A percentile compares a stretch with the other conserved stretches of the same genome.
Conservation (phyloP, 768 basidiomycete genomes). For the Bullera alba region DNA sequence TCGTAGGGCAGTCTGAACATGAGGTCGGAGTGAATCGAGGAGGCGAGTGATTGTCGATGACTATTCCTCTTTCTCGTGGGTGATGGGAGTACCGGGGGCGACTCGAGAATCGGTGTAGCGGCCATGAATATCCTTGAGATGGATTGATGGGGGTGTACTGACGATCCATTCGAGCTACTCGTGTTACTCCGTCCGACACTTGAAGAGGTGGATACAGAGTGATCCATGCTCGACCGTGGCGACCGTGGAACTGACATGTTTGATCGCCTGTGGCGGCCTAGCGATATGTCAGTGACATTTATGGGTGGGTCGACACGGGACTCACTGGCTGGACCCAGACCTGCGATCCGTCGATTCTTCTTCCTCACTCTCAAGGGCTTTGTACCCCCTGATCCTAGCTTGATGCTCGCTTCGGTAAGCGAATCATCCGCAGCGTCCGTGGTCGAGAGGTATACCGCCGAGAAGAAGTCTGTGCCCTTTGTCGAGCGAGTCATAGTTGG, state of each 20-base stretch:
- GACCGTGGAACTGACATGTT: constrained; percentile 19
- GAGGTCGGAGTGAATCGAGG: too few species aligned
- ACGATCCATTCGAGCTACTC: constrained; percentile 8
- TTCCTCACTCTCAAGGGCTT: constrained; percentile 27
- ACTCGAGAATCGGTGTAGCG: background rate
- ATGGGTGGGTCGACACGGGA: background rate
- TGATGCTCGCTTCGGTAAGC: background rate
- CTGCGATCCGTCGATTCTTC: constrained; percentile 9
- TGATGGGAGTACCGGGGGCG: background rate
- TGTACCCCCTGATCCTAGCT: constrained; percentile 9
- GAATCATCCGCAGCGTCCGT: too few species aligned
- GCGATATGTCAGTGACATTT: background rate
- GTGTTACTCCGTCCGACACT: background rate
- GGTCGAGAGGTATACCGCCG: constrained; percentile 13
- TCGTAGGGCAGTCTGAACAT: too few species aligned
- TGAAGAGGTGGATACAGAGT: constrained; percentile 7
- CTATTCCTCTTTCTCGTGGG: too few species aligned
- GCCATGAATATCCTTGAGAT: constrained; percentile 26
- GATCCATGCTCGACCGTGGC: constrained; percentile 4
- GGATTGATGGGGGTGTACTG: constrained; percentile 15
- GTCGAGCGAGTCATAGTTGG: too few species aligned
- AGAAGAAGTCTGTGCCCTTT: constrained; percentile 6
- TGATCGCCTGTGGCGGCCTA: constrained; percentile 12
- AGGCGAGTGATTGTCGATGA: too few species aligned
- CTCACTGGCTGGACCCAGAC: constrained; percentile 12